These are phyloP conservation scores for Coemansia biformis DNA, from an alignment of 192 early-diverging fungal genomes.

Conservation along the genomic window DNA sequence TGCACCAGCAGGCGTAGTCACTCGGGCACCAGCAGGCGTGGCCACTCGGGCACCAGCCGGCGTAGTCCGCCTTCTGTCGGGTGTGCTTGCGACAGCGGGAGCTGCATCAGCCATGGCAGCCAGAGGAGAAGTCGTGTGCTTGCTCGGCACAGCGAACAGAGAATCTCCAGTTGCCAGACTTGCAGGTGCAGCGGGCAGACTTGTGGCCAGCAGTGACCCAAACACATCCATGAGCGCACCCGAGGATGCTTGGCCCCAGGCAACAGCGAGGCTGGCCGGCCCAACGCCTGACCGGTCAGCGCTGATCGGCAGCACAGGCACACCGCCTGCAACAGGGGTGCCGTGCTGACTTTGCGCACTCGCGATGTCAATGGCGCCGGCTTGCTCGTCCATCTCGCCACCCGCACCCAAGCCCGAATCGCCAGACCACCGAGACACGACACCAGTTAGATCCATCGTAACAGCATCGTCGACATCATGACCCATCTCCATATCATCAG, in stretches of 20 bases:
- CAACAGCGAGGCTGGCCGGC: background rate
- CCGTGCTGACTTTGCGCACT: background rate
- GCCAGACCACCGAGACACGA: slow-evolving; percentile 11
- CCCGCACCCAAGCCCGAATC: background rate
- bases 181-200: background rate
- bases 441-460: slow-evolving; percentile 44
- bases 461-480: slow-evolving; percentile 24
- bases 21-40: no score
- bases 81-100: no score
- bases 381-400: background rate
- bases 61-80: no score
- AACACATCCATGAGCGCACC: slow-evolving; percentile 8
- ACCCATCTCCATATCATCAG: background rate
- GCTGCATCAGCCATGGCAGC: no score
- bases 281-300: background rate
- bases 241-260: background rate
- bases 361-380: no score
- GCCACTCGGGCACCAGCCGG: no score
- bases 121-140: no score
- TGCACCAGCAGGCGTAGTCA: no score
- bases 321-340: no score
- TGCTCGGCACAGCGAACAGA: no score
- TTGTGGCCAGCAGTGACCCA: slow-evolving; percentile 4
- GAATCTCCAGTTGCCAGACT: background rate
- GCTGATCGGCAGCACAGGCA: no score